These are phyloP conservation scores for Candida khao-thaluensis DNA, from an alignment of 805 yeast species.

Conservation along the genomic window DNA sequence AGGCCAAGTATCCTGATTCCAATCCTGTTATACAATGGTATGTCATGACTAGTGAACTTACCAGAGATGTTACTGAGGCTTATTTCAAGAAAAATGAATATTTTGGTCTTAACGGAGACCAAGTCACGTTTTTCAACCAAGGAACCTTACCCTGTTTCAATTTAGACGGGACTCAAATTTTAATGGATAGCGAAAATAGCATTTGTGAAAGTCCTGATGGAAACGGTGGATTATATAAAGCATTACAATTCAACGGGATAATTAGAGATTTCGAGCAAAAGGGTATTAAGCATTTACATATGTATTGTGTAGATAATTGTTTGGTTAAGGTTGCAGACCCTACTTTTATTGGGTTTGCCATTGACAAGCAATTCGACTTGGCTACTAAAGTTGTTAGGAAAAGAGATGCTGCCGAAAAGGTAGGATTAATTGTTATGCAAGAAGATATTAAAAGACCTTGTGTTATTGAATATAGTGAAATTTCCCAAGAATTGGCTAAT, in stretches of 20 bases:
- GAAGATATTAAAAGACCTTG: conserved; percentile 61
- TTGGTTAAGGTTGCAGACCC: conserved; percentile 95
- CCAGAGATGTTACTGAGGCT: conserved; percentile 68
- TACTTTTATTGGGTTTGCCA: conserved; percentile 80
- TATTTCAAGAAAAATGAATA: conserved; percentile 61
- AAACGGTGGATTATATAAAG: conserved; percentile 94
- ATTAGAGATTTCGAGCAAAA: conserved; percentile 63
- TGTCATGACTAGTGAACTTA: conserved; percentile 93
- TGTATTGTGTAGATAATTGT: conserved; percentile 96
- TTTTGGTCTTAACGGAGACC: conserved; percentile 65
- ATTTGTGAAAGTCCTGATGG: conserved; percentile 94
- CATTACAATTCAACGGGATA: conserved; percentile 62
- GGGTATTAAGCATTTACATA: conserved; percentile 86
- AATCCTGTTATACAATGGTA: conserved; percentile 67
- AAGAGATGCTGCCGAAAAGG: conserved; percentile 81
- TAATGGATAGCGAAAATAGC: conserved; percentile 53
- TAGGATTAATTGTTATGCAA: conserved; percentile 85
- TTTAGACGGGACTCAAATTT: conserved; percentile 64
- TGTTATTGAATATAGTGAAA: conserved; percentile 94
- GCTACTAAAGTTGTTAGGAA: conserved; percentile 96
- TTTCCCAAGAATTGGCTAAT: conserved; percentile 68
- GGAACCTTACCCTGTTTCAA: conserved; percentile 92
- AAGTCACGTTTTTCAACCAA: conserved; percentile 84
- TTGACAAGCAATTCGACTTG: conserved; percentile 60
- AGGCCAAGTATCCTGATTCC: conserved; percentile 21